Evolutionary conservation across 2,329 filamentous ascomycete species (phyloP).

Genomic region (Colletotrichum tropicale): DNA sequence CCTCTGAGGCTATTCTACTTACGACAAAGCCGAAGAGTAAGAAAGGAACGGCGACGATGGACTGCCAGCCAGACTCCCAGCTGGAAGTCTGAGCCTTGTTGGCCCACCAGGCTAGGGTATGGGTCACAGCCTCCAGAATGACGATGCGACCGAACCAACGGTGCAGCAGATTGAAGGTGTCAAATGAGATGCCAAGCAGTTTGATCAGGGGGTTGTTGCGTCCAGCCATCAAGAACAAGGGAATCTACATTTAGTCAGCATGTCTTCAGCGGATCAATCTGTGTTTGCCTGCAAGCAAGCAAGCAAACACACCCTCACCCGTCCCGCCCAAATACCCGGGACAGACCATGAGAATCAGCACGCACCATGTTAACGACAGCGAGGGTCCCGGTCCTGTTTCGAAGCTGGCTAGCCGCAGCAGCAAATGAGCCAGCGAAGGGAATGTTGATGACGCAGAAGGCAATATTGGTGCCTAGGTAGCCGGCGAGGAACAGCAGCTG

Average conservation of each 20-base stretch:
- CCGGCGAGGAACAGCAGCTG: slow-evolving; percentile 62
- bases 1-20: slow-evolving; percentile 32
- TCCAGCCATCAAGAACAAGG: slow-evolving; percentile 75
- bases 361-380: slow-evolving; percentile 76
- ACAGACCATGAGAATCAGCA: not conserved
- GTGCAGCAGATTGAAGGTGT: slow-evolving; percentile 83
- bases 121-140: slow-evolving; percentile 69
- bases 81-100: slow-evolving; percentile 43
- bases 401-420: slow-evolving; percentile 53
- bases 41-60: slow-evolving; percentile 43
- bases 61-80: slow-evolving; percentile 50
- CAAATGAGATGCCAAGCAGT: slow-evolving; percentile 76
- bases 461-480: slow-evolving; percentile 71
- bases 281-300: not conserved
- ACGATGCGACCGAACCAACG: slow-evolving; percentile 82
- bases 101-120: slow-evolving; percentile 66
- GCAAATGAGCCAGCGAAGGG: slow-evolving; percentile 56
- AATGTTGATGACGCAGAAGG: slow-evolving; percentile 75
- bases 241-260: slow-evolving; percentile 43
- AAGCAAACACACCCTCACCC: not conserved
- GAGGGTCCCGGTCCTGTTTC: slow-evolving; percentile 74
- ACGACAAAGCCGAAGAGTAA: slow-evolving; percentile 69
- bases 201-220: slow-evolving; percentile 81
- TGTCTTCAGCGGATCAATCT: not conserved
- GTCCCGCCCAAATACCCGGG: not conserved